These are phyloP conservation scores for Sporopachydermia cereana DNA, from an alignment of 1,139 yeast genomes.

Conservation along the genomic window DNA sequence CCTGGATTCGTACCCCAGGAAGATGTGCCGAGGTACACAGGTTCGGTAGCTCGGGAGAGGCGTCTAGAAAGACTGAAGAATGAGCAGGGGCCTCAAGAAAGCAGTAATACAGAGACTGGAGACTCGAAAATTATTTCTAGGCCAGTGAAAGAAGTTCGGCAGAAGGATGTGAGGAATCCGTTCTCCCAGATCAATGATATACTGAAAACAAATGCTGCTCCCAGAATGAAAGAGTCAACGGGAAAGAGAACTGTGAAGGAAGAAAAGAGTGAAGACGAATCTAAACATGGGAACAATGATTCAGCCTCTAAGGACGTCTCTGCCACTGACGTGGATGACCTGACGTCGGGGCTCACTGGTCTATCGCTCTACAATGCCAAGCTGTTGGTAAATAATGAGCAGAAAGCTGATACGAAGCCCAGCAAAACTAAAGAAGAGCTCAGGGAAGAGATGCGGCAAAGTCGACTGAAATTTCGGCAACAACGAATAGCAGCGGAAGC, in stretches of 20 bases:
- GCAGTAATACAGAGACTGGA: background rate
- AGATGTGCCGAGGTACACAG: slow-evolving; percentile 23
- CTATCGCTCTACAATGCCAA: slow-evolving; percentile 1
- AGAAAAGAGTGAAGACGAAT: no score
- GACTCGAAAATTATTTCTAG: no score
- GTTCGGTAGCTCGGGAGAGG: slow-evolving; percentile 1
- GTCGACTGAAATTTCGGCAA: background rate
- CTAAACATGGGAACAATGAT: no score
- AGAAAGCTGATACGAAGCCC: background rate
- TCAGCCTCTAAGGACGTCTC: no score
- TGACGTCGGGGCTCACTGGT: background rate
- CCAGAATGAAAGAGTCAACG: no score
- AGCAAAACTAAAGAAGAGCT: background rate
- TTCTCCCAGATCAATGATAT: background rate
- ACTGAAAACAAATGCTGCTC: no score
- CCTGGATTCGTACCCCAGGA: slow-evolving; percentile 30
- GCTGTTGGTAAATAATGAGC: background rate
- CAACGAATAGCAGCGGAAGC: background rate
- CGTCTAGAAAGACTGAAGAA: background rate
- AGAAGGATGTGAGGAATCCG: background rate
- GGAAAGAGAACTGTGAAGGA: no score
- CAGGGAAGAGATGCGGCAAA: background rate
- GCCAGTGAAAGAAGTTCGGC: no score
- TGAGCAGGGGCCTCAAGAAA: background rate
- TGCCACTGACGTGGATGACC: no score